phyloP scores from a whole-genome alignment of 2,329 filamentous ascomycete genomes.

The Fusarium cyanostomum region DNA sequence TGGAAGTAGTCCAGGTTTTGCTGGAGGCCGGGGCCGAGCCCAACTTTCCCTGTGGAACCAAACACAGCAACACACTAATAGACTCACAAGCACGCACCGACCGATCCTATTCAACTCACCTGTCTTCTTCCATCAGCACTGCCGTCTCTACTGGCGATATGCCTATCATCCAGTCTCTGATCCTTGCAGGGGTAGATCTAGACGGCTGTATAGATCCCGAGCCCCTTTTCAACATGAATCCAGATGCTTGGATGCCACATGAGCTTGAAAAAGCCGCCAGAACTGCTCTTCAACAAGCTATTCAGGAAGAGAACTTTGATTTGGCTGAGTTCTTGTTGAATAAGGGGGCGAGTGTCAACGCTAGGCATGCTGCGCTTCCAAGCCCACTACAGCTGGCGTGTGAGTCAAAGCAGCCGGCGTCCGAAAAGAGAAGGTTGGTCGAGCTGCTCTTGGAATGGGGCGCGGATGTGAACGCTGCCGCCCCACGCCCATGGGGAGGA shows the following conservation, averaged over 20 bases:
- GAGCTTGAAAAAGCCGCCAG: not conserved
- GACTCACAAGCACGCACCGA: no score
- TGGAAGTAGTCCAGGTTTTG: slow-evolving; percentile 39
- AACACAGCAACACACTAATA: no score
- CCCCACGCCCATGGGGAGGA: rapidly evolving
- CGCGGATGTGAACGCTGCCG: not conserved
- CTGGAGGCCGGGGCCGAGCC: slow-evolving; percentile 44
- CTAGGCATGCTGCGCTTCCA: not conserved
- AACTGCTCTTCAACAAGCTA: not conserved
- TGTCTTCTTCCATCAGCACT: not conserved
- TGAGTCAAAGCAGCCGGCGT: rapidly evolving
- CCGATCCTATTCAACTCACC: no score
- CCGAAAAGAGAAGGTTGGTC: not conserved
- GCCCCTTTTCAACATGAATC: not conserved
- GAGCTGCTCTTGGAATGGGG: not conserved
- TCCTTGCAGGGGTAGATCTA: not conserved
- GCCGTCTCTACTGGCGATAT: rapidly evolving
- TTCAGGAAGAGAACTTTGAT: rapidly evolving
- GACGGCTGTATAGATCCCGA: not conserved
- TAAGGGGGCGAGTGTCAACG: not conserved
- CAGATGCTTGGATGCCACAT: not conserved
- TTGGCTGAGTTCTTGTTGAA: not conserved
- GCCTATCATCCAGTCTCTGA: not conserved
- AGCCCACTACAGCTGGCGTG: not conserved
- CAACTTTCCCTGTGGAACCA: no score